A percentile compares a stretch with the other conserved stretches of the same genome.
Evolutionary conservation across 306 rosid species (phyloP).

Genomic region (Casuarina cunninghamiana): DNA sequence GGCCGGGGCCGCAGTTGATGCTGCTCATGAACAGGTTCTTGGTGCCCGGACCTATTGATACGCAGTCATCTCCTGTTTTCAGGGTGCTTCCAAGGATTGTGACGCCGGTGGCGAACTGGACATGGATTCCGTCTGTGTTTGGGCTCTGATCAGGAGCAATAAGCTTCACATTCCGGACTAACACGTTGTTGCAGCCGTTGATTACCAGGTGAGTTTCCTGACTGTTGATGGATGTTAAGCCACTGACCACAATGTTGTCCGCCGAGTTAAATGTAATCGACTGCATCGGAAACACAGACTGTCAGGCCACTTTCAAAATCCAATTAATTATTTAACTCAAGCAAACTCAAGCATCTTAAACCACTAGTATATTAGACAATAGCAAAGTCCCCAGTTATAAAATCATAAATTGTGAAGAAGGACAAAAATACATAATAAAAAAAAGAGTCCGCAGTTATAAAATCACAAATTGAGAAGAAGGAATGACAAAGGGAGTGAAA

Average conservation of each 20-base stretch:
- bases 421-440: no score
- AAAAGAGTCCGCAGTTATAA: no score
- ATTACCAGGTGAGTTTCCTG: constrained; percentile 52
- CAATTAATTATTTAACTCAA: no score
- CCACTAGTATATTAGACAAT: no score
- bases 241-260: constrained; percentile 51
- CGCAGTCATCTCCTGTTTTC: constrained; percentile 65
- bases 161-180: constrained; percentile 35
- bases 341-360: no score
- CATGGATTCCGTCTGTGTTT: constrained; percentile 76
- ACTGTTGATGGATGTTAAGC: constrained; percentile 62
- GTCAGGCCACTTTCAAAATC: no score
- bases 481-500: no score
- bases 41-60: constrained; percentile 67
- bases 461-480: no score
- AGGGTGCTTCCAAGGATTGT: constrained; percentile 47
- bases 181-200: constrained; percentile 58
- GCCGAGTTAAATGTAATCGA: constrained; percentile 57
- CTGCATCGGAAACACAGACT: constrained; percentile 30
- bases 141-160: constrained; percentile 54
- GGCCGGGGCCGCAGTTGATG: constrained; percentile 76
- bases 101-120: constrained; percentile 44
- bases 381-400: no score
- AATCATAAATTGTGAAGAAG: no score
- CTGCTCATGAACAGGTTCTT: constrained; percentile 41